These are phyloP conservation scores for Pestalotiopsis sp. DNA, from an alignment of 2,329 filamentous ascomycete genomes.

Conservation along the genomic window DNA sequence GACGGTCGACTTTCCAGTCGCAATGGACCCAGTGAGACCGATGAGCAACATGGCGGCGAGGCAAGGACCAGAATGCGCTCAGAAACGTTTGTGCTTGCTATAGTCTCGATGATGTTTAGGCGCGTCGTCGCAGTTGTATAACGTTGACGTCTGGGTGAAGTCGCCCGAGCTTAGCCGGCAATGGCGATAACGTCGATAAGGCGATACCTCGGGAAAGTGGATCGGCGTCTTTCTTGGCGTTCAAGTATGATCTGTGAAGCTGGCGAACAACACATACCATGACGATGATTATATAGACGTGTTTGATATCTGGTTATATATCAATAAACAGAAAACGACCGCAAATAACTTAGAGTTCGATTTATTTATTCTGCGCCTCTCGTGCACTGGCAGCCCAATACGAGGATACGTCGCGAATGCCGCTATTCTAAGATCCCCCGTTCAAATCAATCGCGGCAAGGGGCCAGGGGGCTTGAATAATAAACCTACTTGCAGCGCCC, in stretches of 20 bases:
- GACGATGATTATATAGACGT: not conserved
- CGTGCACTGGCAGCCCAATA: too few species aligned
- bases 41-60: constrained; percentile 77
- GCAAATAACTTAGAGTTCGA: too few species aligned
- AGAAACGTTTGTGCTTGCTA: accelerated
- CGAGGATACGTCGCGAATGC: too few species aligned
- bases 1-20: constrained; percentile 96
- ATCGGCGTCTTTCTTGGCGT: constrained; percentile 1
- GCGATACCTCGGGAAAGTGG: not conserved
- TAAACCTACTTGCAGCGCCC: too few species aligned
- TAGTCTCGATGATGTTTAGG: not conserved
- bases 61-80: not conserved
- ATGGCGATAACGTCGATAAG: not conserved
- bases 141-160: not conserved
- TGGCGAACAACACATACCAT: not conserved
- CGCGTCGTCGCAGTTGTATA: not conserved
- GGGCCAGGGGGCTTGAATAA: too few species aligned
- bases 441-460: too few species aligned
- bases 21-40: constrained; percentile 94
- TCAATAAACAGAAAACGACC: too few species aligned
- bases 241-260: not conserved
- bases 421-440: too few species aligned
- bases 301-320: not conserved
- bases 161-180: not conserved
- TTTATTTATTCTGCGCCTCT: too few species aligned